Evolutionary conservation across 2,329 filamentous ascomycete species (phyloP), one percentile per base, ranked within the genome.

Genomic region (Xylaria sp.): DNA sequence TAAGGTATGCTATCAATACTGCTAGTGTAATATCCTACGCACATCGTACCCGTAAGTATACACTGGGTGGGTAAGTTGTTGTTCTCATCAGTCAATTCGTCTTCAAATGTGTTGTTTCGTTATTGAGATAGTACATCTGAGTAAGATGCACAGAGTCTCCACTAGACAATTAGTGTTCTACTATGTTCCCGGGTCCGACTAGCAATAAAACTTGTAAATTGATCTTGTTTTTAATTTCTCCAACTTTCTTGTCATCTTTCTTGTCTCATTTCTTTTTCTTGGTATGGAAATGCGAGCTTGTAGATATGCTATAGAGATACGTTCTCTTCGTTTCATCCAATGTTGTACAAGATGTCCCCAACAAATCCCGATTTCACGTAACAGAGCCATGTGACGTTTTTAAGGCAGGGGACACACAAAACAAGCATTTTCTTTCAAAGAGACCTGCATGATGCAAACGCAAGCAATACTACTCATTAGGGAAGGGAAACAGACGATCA

Each of bases 371-470:
- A 8, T 42, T 42, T 25, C 32, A n/a, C 35, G 63, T 54, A 60
- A 65, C 48, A 40, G 35, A 60, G 21, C 25, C 27, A 18, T 54
- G 60, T 60, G 48, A 65, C 65, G 62, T 37, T 40, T 37, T 23
- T 48, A 25, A 13, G 35, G 42, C 42, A 53, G 57, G 61, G 35
- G 13, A 58, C 44, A 48, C 23, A 50, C 23, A 51, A 55, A 63
- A 63, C 47, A 66, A 66, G 59, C 63, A 35, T 66, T 63, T 60
- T 25, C 32, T 51, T 13, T 42, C 29, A 47, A 37, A 42, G 42
- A 37, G 51, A 65, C 66, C 58, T 60, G 63, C 66, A 69, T 69
- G 63, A 69, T 59, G 66, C 63, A 69, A 69, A 44, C 44, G 51
- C 62, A 54, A 21, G 44, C 25, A 27, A 53, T 53, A 32, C n/a